Conservation (phyloP, 1,139 yeast species). For the Hansenula sp. region DNA sequence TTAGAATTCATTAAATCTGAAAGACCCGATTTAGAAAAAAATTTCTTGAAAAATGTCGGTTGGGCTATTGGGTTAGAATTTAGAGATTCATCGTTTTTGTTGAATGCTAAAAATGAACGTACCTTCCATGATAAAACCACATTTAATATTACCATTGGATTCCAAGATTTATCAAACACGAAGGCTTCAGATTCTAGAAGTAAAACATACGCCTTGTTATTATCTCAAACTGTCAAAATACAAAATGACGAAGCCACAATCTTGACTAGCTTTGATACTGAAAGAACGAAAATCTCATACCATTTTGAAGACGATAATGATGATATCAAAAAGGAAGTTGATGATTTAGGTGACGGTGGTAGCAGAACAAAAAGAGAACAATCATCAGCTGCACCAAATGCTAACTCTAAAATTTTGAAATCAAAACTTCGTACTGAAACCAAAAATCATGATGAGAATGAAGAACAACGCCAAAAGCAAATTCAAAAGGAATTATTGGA, state of each 20-base stretch:
- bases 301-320: slow-evolving; percentile 73
- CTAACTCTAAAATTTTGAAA: slow-evolving; percentile 57
- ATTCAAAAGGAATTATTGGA: slow-evolving; percentile 82
- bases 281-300: slow-evolving; percentile 73
- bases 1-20: slow-evolving; percentile 52
- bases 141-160: slow-evolving; percentile 74
- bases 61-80: slow-evolving; percentile 90
- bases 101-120: slow-evolving; percentile 74
- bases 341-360: slow-evolving; percentile 25
- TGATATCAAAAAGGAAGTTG: slow-evolving; percentile 26
- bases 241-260: slow-evolving; percentile 58
- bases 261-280: slow-evolving; percentile 73
- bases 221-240: slow-evolving; percentile 82
- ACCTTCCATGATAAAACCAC: slow-evolving; percentile 69
- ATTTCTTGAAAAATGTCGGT: slow-evolving; percentile 81
- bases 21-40: slow-evolving; percentile 58
- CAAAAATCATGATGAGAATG: slow-evolving; percentile 70
- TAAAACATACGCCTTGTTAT: slow-evolving; percentile 60
- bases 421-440: slow-evolving; percentile 79
- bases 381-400: slow-evolving; percentile 21
- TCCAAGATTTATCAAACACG: slow-evolving; percentile 52
- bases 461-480: slow-evolving; percentile 78
- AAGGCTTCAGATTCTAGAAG: slow-evolving; percentile 38
- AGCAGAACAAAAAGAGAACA: slow-evolving; percentile 19
- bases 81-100: slow-evolving; percentile 72